Base-by-base conservation (phyloP, 2,329 filamentous ascomycete species). In the Stylonectria norvegica region DNA sequence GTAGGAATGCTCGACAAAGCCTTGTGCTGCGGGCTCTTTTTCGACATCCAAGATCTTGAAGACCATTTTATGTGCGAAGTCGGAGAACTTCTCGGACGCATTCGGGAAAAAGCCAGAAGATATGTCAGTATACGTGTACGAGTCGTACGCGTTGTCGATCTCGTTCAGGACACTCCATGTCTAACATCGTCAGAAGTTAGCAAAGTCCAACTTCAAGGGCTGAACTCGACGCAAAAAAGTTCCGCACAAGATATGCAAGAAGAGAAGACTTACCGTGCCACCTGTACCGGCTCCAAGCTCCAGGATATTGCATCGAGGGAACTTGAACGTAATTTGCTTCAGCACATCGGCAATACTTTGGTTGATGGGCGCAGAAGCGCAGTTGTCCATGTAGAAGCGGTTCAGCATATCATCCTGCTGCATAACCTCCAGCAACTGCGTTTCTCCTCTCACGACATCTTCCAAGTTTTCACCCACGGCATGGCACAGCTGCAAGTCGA, bases 381-480 rank as follows among this genome's bases (percentile, higher is more conserved):
- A 35, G 28, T 46, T 44, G 20, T 46, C 40, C 25, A 45, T 42
- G 23, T 48, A 48, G 36, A 46, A 46, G 22, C 37, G 34, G 19
- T 48, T 40, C 14, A 48, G 43, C 32, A 48, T 39, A 7, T 43
- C 20, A 9, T 48, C 34, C 11, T 42, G 12, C 18, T 38, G 36
- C 39, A 48, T 40, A 27, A 46, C 36, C n/a, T 48, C 45, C 7
- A 48, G 36, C 36, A 45, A 17, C 14, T 46, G 39, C 3, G 36
- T 42, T 19, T 46, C 30, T 12, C 45, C 45, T 12, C 30, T 27
- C 4, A 48, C 34, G 4, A 46, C 42, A 19, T 36, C 38, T 1
- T 23, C 36, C 10, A 45, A 18, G 16, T 48, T 48, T 8, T 42
- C 19, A 3, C 45, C 45, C 4, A 48, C 43, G 1, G 45, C 45